phyloP scores from a whole-genome alignment of 345 rosid species.

The Salix brachista region DNA sequence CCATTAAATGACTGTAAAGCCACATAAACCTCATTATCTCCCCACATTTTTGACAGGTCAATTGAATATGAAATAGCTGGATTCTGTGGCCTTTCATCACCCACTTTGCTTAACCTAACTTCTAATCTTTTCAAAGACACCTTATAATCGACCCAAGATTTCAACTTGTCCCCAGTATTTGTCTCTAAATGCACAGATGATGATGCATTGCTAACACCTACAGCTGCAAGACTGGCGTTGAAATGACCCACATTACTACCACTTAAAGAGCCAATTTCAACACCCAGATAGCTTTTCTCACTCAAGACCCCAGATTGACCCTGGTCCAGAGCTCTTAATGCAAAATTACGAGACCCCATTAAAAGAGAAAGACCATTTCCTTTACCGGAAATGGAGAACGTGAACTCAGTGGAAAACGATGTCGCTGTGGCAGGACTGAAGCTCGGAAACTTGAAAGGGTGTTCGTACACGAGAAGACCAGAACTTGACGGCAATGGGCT shows the following conservation, averaged over 20 bases:
- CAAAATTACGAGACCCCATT: slow-evolving; percentile 33
- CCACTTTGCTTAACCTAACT: slow-evolving; percentile 40
- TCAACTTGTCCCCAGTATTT: slow-evolving; percentile 40
- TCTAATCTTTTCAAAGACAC: slow-evolving; percentile 42
- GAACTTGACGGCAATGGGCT: slow-evolving; percentile 28
- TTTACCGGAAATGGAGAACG: slow-evolving; percentile 39
- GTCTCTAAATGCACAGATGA: slow-evolving; percentile 18
- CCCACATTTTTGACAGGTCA: slow-evolving; percentile 43
- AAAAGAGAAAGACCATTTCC: slow-evolving; percentile 40
- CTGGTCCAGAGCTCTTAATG: slow-evolving; percentile 25
- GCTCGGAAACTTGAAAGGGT: slow-evolving; percentile 33
- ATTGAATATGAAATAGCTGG: slow-evolving; percentile 32
- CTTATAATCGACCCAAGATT: slow-evolving; percentile 56
- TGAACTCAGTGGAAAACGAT: slow-evolving; percentile 41
- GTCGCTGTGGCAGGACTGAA: slow-evolving; percentile 11
- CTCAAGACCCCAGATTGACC: slow-evolving; percentile 23
- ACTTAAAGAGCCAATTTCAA: slow-evolving; percentile 39
- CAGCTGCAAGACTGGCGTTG: slow-evolving; percentile 32
- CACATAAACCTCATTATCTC: slow-evolving; percentile 31
- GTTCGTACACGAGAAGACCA: slow-evolving; percentile 29
- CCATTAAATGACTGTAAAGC: slow-evolving; percentile 37
- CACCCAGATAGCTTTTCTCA: slow-evolving; percentile 31
- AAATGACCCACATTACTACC: slow-evolving; percentile 31
- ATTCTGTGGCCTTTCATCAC: slow-evolving; percentile 33
- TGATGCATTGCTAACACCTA: slow-evolving; percentile 27